phyloP scores from a whole-genome alignment of 176 grass and related monocot species.

The Cenchrus americanus region DNA sequence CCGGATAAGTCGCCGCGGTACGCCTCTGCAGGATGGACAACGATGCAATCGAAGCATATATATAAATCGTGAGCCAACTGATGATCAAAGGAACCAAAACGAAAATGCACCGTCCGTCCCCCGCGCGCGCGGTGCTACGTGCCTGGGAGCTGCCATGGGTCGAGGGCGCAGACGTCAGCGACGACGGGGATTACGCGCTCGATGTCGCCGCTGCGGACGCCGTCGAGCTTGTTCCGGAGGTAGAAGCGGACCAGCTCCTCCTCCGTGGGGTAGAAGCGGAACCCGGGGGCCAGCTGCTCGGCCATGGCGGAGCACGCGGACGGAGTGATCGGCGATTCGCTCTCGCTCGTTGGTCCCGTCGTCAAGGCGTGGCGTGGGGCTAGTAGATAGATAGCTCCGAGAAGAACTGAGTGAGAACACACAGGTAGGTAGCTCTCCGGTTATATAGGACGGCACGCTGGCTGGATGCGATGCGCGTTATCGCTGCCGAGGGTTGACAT shows the following conservation, averaged over 20 bases:
- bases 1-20: constrained; percentile 26
- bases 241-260: constrained; percentile 92
- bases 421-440: neutral
- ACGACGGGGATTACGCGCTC: constrained; percentile 78
- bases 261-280: constrained; percentile 90
- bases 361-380: neutral
- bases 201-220: constrained; percentile 51
- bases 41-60: neutral
- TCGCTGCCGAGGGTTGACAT: constrained; percentile 24
- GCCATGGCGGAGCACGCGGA: constrained; percentile 24
- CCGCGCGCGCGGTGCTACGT: neutral
- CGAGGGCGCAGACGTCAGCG: constrained; percentile 67
- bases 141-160: constrained; percentile 82
- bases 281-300: constrained; percentile 53
- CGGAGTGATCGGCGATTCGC: no score
- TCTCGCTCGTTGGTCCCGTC: neutral
- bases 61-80: neutral
- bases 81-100: neutral
- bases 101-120: no score
- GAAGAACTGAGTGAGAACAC: constrained; percentile 29
- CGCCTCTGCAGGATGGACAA: constrained; percentile 24
- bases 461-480: constrained; percentile 29
- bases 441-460: constrained; percentile 38
- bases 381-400: neutral
- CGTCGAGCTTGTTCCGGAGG: constrained; percentile 78